Conservation (phyloP, 169 alveolate species). For the Prorocentrum cordatum region DNA sequence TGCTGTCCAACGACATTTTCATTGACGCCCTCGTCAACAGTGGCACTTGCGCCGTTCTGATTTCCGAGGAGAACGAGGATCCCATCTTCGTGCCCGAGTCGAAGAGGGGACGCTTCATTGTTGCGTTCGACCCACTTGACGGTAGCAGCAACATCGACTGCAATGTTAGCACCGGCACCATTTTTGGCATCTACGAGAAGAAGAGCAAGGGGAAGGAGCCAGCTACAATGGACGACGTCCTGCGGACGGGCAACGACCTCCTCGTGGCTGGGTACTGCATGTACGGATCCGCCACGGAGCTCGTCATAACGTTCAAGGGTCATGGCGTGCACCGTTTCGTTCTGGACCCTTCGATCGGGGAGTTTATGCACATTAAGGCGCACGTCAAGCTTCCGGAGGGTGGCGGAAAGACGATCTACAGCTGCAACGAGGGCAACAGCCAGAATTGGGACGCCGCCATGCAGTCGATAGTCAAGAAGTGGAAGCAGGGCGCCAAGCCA, state of each 20-base stretch:
- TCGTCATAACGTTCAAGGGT: conserved; percentile 40
- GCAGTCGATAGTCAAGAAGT: conserved; percentile 8
- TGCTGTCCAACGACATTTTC: conserved; percentile 57
- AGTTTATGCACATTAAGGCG: conserved; percentile 54
- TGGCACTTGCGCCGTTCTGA: conserved; percentile 38
- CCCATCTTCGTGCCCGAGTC: too few relatives aligned
- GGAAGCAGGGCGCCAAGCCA: conserved; percentile 32
- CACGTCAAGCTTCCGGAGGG: conserved; percentile 24
- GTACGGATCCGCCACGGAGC: conserved; percentile 65
- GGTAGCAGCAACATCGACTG: conserved; percentile 68
- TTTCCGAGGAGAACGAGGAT: conserved; percentile 56
- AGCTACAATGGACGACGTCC: conserved; percentile 11
- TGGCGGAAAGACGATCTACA: conserved; percentile 57
- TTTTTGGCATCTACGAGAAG: neutral
- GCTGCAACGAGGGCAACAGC: conserved; percentile 70
- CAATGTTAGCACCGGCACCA: conserved; percentile 60
- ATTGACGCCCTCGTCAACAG: conserved; percentile 23
- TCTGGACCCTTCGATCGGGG: conserved; percentile 59
- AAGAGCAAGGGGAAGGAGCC: neutral
- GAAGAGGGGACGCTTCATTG: conserved; percentile 46
- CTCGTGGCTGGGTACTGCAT: conserved; percentile 54
- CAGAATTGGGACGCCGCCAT: conserved; percentile 50
- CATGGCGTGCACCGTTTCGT: conserved; percentile 59
- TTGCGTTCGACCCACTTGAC: conserved; percentile 55
- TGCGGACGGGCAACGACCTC: conserved; percentile 50